Percentiles rank a stretch among this genome's conserved stretches.
Evolutionary conservation across 2,329 filamentous ascomycete genomes (phyloP).

Genomic region (Atkinsonella hypoxylon): DNA sequence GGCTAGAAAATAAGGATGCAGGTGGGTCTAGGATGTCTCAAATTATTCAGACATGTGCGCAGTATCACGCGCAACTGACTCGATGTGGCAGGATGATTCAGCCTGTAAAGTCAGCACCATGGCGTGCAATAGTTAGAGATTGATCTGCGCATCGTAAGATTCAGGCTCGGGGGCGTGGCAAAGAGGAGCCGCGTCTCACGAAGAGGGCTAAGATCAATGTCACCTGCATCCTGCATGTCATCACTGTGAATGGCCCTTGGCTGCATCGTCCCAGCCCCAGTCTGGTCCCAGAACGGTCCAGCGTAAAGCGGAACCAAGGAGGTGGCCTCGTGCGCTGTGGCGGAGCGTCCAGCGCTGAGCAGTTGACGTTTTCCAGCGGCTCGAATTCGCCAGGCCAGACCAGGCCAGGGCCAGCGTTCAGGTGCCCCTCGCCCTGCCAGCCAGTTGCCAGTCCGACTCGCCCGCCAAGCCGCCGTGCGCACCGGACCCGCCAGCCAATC

Average conservation of each 20-base stretch:
- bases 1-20: not conserved
- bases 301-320: not conserved
- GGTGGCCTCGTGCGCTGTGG: not conserved
- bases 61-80: not conserved
- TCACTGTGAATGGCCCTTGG: not conserved
- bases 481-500: constrained; percentile 2
- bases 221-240: no score
- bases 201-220: no score
- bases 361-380: not conserved
- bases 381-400: not conserved
- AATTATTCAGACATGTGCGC: not conserved
- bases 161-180: no score
- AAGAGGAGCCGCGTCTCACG: no score
- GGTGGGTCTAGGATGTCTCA: constrained; percentile 2
- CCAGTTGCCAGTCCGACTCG: not conserved
- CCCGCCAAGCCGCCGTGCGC: not conserved
- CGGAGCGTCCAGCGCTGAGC: not conserved
- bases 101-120: no score
- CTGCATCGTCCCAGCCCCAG: not conserved
- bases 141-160: no score
- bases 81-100: not conserved
- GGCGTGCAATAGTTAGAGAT: no score
- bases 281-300: not conserved
- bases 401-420: not conserved
- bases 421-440: not conserved